Conservation (phyloP, 2,329 filamentous ascomycete species). For the Verticillium isaacii region DNA sequence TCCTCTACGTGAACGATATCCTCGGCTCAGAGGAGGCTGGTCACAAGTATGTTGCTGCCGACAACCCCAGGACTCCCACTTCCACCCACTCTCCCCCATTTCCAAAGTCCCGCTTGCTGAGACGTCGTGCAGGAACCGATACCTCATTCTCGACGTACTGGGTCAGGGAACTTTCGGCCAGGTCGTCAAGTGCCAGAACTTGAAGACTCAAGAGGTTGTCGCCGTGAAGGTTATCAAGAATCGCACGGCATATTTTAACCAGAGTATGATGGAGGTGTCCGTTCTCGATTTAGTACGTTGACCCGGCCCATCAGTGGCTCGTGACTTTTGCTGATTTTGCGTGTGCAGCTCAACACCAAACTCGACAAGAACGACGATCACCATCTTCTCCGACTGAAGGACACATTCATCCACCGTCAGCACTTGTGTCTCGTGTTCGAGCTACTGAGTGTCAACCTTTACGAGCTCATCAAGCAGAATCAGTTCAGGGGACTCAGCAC, state of each 20-base stretch:
- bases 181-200: slow-evolving; percentile 97
- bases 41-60: slow-evolving; percentile 68
- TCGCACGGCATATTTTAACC: slow-evolving; percentile 97
- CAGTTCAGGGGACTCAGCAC: slow-evolving; percentile 97
- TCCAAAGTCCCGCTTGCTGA: neutral
- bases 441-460: slow-evolving; percentile 92
- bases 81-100: neutral
- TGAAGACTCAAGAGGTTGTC: slow-evolving; percentile 97
- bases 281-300: slow-evolving; percentile 80
- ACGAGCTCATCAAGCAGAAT: slow-evolving; percentile 99
- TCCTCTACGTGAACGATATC: slow-evolving; percentile 98
- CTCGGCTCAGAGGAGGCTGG: slow-evolving; percentile 95
- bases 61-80: neutral
- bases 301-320: neutral
- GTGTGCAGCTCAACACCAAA: slow-evolving; percentile 80
- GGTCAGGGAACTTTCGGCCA: slow-evolving; percentile 98
- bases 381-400: slow-evolving; percentile 87
- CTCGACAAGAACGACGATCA: slow-evolving; percentile 99
- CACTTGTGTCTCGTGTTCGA: slow-evolving; percentile 97
- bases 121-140: slow-evolving; percentile 66
- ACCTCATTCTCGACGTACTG: slow-evolving; percentile 93
- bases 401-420: slow-evolving; percentile 96
- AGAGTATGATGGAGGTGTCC: slow-evolving; percentile 99
- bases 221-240: slow-evolving; percentile 99
- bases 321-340: slow-evolving; percentile 2